Evolutionary conservation across 345 rosid species (phyloP).

Genomic region (Brassica napus): Da-Ae NC_063450.1:7816501-7817000

Average conservation of each 20-base stretch:
- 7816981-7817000: neutral
- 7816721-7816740: conserved; percentile 21
- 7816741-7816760: conserved; percentile 17
- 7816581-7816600: conserved; percentile 51
- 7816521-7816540: neutral
- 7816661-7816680: conserved; percentile 25
- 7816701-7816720: conserved; percentile 15
- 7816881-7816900: conserved; percentile 22
- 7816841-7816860: conserved; percentile 38
- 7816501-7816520: neutral
- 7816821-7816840: conserved; percentile 30
- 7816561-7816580: neutral
- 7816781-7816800: neutral
- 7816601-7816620: conserved; percentile 70
- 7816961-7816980: neutral
- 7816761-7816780: conserved; percentile 14
- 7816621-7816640: conserved; percentile 69
- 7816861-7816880: conserved; percentile 37
- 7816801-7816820: conserved; percentile 32
- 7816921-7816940: neutral
- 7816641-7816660: conserved; percentile 72
- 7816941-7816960: neutral
- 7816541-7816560: neutral
- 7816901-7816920: conserved; percentile 15
- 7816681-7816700: conserved; percentile 13